These are phyloP conservation scores for Rhodotorula sp. DNA, from an alignment of 1,284 basidiomycete genomes.

Conservation along the genomic window DNA sequence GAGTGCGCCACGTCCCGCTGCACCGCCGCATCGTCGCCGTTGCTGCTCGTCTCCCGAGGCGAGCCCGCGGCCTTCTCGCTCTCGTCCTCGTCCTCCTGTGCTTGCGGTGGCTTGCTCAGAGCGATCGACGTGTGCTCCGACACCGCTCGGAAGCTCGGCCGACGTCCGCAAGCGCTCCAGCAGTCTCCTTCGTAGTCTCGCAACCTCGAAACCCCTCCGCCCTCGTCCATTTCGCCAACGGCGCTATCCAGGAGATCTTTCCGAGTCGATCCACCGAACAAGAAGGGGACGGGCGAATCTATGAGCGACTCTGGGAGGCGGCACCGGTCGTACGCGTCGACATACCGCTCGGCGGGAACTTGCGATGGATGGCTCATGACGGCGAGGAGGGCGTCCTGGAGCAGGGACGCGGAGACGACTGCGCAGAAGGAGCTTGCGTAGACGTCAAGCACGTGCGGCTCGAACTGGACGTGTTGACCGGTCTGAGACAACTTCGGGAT, in stretches of 20 bases:
- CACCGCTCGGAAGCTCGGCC: not conserved
- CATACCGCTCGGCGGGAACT: conserved; percentile 10
- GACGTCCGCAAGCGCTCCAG: not conserved
- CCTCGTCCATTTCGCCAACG: conserved; percentile 5
- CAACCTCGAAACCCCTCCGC: conserved; percentile 4
- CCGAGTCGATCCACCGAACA: not conserved
- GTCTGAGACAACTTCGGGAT: conserved; percentile 12
- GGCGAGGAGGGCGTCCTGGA: not conserved
- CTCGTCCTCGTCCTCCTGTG: conserved; percentile 2
- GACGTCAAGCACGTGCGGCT: not conserved
- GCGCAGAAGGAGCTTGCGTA: not conserved
- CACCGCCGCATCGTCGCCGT: conserved; percentile 1
- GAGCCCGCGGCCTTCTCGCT: conserved; percentile 8
- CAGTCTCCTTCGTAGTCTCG: conserved; percentile 1
- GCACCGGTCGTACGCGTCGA: conserved; percentile 3
- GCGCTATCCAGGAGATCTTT: conserved; percentile 17
- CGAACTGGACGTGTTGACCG: conserved; percentile 3
- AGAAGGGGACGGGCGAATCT: too few species aligned
- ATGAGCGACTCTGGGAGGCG: conserved; percentile 10
- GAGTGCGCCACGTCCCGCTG: not conserved
- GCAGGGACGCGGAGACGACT: not conserved
- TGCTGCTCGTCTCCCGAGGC: not conserved
- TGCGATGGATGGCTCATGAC: not conserved
- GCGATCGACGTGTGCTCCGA: too few species aligned
- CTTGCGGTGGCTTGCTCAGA: not conserved